These are phyloP conservation scores for Botryotinia calthae DNA, from an alignment of 2,329 filamentous ascomycete species.

Conservation along the genomic window DNA sequence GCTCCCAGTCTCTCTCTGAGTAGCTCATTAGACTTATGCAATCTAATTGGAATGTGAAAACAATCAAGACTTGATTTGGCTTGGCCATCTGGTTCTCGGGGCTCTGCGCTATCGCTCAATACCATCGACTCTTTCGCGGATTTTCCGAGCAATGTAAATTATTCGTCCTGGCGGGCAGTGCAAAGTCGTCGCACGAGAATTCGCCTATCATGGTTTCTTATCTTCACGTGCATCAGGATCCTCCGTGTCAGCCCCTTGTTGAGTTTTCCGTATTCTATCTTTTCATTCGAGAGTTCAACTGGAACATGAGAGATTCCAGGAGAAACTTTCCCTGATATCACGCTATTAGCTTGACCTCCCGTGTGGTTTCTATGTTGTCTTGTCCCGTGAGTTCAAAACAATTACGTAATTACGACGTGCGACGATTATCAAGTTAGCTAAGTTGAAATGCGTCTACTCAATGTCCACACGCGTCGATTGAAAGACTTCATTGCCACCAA, in stretches of 20 bases:
- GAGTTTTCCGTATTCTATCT: not conserved
- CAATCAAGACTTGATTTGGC: not conserved
- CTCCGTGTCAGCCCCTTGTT: not conserved
- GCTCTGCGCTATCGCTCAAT: not conserved
- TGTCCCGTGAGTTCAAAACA: not conserved
- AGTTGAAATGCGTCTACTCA: constrained; percentile 12
- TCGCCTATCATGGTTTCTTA: not conserved
- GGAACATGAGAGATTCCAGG: not conserved
- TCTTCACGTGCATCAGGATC: not conserved
- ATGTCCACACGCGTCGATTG: not conserved
- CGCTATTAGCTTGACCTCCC: not conserved
- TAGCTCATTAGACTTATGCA: not conserved
- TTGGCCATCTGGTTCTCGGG: not conserved
- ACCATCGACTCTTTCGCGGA: not conserved
- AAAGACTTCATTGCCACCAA: not conserved
- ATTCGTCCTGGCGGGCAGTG: not conserved
- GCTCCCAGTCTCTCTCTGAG: not conserved
- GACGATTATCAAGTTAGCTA: not conserved
- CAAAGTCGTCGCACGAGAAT: not conserved
- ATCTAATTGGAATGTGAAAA: not conserved
- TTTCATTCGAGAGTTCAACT: not conserved
- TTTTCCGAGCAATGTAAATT: too few species aligned
- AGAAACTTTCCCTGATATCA: not conserved
- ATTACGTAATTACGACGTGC: not conserved
- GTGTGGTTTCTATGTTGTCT: not conserved